phyloP scores from a whole-genome alignment of 139 green algal species.

The Monoraphidium neglectum region DNA sequence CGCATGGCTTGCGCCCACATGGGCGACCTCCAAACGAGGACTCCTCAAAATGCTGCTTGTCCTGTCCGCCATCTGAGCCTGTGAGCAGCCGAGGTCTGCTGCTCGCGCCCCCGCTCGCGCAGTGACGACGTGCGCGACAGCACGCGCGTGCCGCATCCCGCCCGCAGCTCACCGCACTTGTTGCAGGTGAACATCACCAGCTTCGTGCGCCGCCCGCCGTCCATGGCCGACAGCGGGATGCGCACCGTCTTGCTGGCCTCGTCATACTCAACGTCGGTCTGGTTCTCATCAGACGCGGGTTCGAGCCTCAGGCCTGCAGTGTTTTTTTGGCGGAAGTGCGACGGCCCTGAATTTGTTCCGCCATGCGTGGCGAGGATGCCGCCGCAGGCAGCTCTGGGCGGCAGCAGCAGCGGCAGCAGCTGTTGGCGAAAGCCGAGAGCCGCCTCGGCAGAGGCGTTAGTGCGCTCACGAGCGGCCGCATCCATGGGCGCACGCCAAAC shows the following conservation, averaged over 20 bases:
- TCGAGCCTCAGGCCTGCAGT: constrained; percentile 36
- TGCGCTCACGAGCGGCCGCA: no score
- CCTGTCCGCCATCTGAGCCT: not conserved
- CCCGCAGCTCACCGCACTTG: constrained; percentile 52
- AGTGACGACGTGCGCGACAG: no score
- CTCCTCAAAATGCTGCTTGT: not conserved
- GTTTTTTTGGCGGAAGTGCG: no score
- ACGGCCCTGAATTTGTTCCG: no score
- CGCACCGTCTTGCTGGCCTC: constrained; percentile 44
- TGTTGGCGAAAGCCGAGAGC: no score
- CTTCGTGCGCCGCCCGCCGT: constrained; percentile 38
- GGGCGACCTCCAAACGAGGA: not conserved
- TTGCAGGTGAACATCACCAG: constrained; percentile 70
- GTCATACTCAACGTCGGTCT: constrained; percentile 42
- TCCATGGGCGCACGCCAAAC: no score
- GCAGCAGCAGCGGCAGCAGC: no score
- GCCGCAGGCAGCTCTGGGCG: no score
- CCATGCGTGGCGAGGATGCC: no score
- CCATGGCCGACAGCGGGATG: constrained; percentile 38
- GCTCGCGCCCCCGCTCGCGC: no score
- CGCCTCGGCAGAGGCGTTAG: no score
- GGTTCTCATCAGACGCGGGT: constrained; percentile 24
- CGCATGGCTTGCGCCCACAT: not conserved
- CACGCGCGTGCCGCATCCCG: not conserved
- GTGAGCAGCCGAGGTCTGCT: no score